These are phyloP conservation scores for Cytospora piceicola DNA, from an alignment of 2,329 filamentous ascomycete genomes.

Conservation along the genomic window DNA sequence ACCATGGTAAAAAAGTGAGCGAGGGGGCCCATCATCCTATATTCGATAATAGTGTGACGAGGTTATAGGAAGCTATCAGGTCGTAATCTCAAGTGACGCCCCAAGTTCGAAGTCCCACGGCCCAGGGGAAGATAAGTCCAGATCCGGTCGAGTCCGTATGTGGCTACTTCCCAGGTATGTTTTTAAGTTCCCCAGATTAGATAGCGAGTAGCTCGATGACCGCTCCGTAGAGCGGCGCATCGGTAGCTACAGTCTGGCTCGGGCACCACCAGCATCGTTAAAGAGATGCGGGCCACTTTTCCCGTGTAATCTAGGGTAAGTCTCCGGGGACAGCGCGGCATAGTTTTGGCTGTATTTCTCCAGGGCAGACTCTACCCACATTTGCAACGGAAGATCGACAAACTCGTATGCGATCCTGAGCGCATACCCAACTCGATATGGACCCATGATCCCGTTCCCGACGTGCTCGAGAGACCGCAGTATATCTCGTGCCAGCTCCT, in stretches of 20 bases:
- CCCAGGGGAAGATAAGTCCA: background rate
- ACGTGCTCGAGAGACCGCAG: constrained; percentile 45
- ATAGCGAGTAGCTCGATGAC: background rate
- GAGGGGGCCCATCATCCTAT: background rate
- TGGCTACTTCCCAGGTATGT: background rate
- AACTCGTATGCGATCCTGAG: constrained; percentile 47
- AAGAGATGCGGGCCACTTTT: constrained; percentile 6
- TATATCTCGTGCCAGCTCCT: constrained; percentile 40
- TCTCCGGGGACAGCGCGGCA: constrained; percentile 24
- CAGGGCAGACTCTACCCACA: constrained; percentile 39
- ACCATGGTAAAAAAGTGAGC: too few species aligned
- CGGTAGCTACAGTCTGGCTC: background rate
- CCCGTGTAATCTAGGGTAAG: constrained; percentile 14
- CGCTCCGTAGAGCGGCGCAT: background rate
- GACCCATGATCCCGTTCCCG: constrained; percentile 44
- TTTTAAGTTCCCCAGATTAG: background rate
- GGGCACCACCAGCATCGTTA: background rate
- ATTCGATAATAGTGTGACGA: background rate
- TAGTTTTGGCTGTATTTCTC: constrained; percentile 22
- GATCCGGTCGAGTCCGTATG: background rate
- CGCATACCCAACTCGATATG: constrained; percentile 44
- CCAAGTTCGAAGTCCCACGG: background rate
- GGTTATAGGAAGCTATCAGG: background rate
- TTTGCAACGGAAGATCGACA: constrained; percentile 40
- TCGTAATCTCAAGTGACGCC: background rate